phyloP scores from a whole-genome alignment of 2,329 filamentous ascomycete species.

The Fusarium nurragi region DNA sequence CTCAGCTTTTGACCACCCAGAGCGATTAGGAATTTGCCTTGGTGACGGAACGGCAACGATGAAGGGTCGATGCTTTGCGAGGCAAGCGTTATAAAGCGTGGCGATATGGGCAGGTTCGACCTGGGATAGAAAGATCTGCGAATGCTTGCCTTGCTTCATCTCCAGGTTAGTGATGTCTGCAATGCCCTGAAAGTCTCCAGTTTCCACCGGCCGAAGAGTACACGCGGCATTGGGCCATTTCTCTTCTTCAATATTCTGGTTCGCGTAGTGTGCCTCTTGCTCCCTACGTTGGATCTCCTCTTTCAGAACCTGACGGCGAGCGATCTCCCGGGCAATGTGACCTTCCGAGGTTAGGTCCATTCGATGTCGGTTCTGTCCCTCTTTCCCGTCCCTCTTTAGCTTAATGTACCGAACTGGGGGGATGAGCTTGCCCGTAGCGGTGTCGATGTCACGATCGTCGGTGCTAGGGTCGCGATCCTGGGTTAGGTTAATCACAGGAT shows the following conservation, averaged over 20 bases:
- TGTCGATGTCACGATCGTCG: constrained; percentile 50
- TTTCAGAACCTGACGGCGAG: constrained; percentile 26
- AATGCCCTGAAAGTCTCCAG: constrained; percentile 53
- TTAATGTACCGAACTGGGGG: constrained; percentile 47
- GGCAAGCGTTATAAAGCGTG: constrained; percentile 47
- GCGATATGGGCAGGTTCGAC: constrained; percentile 50
- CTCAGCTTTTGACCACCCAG: constrained; percentile 49
- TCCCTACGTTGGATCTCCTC: background rate
- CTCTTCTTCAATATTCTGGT: constrained; percentile 16
- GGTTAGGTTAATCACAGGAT: background rate
- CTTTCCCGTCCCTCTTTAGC: constrained; percentile 34
- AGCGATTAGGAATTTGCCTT: constrained; percentile 44
- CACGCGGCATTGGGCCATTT: constrained; percentile 47
- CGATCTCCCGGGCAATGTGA: constrained; percentile 41
- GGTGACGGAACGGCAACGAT: constrained; percentile 54
- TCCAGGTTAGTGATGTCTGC: constrained; percentile 58
- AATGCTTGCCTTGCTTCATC: constrained; percentile 27
- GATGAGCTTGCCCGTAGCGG: constrained; percentile 49
- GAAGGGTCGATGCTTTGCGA: constrained; percentile 54
- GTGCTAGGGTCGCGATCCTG: background rate
- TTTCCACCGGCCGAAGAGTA: constrained; percentile 54
- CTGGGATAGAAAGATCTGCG: constrained; percentile 40
- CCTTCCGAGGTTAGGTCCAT: constrained; percentile 43
- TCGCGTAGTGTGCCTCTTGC: constrained; percentile 8
- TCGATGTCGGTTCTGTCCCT: constrained; percentile 43